Base-by-base conservation (phyloP, 768 basidiomycete genomes). In the Filobasidium wieringae region DNA sequence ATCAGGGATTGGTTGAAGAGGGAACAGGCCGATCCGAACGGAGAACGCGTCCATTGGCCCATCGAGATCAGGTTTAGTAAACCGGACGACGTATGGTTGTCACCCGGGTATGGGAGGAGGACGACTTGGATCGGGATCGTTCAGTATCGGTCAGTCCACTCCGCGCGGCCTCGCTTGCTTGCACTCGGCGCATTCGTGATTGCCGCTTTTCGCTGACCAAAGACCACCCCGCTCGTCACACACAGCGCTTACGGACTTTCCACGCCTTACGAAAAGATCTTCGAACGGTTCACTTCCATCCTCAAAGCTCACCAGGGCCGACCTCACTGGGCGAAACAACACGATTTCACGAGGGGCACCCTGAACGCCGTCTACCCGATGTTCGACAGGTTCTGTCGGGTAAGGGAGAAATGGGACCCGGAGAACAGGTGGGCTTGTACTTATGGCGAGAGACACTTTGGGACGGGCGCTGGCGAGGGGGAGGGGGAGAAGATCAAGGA, bases 321-420 rank as follows among this genome's bases (percentile, higher is more conserved):
- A 47, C 91, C 93, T 8, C 93, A 97, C 76, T 97, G 93, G 93
- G 93, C 91, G 0, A 97, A 97, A 74, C 80, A 87, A 22, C 93
- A 96, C 70, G 75, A 76, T 24, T 78, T 92, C 34, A 77, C 79
- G 41, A 86, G 86, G 2, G 77, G 78, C 43, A 73, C 77, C 31
- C 79, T 95, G 54, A 80, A 81, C 52, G 68, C 66, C 54, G 74
- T 86, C 11, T 97, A 97, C 75, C 87, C 91, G 22, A 80, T 77
- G 59, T 95, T 90, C 73, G 80, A 83, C 64, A 82, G 85, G 65
- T 96, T 88, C 75, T 75, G 80, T 51, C 70, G 73, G 40, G 80
- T 92, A 49, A 74, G 91, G 41, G 72, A 81, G 40, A 69, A 77
- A 7, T 83, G 85, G 19, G 93, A 96, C 77, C 78, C 77, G 11